Evolutionary conservation across 495 filamentous ascomycete genomes (phyloP).

Genomic region (Acidomyces sp.): DNA sequence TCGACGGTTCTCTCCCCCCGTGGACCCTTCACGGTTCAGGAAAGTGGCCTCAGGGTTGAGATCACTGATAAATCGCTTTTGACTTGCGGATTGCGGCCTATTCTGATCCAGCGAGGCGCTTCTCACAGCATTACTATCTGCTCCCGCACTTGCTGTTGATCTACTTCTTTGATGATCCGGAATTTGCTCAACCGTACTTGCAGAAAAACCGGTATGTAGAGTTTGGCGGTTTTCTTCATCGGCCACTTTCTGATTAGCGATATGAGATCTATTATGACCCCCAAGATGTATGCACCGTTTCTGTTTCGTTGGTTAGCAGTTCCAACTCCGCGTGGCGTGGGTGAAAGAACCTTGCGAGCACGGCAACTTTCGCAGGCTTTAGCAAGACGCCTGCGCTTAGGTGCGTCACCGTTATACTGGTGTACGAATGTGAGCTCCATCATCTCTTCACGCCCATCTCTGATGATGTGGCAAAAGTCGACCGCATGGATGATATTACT

Average conservation of each 20-base stretch:
- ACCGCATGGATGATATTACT: neutral
- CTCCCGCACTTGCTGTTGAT: neutral
- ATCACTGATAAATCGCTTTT: slow-evolving; percentile 36
- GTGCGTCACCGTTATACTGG: slow-evolving; percentile 15
- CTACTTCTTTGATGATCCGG: too few species aligned
- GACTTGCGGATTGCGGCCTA: neutral
- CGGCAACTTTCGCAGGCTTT: slow-evolving; percentile 18
- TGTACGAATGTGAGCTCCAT: slow-evolving; percentile 20
- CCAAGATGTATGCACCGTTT: slow-evolving; percentile 18
- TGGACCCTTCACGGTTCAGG: slow-evolving; percentile 15
- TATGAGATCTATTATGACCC: neutral
- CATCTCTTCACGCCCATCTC: too few species aligned
- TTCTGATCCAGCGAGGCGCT: neutral
- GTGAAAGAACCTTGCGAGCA: slow-evolving; percentile 9
- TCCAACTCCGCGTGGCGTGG: neutral
- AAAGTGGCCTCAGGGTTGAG: slow-evolving; percentile 42
- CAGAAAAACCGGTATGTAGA: too few species aligned
- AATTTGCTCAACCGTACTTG: too few species aligned
- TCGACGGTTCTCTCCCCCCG: slow-evolving; percentile 23
- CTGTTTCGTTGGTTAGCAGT: neutral
- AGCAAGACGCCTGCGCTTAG: slow-evolving; percentile 17
- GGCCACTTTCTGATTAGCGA: neutral
- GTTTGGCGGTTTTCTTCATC: neutral
- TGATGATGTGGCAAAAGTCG: too few species aligned
- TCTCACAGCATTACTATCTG: neutral